A percentile compares a stretch with the other conserved stretches of the same genome.
phyloP scores from a whole-genome alignment of 1,139 yeast genomes.

The Saccharomycopsis phalli region DNA sequence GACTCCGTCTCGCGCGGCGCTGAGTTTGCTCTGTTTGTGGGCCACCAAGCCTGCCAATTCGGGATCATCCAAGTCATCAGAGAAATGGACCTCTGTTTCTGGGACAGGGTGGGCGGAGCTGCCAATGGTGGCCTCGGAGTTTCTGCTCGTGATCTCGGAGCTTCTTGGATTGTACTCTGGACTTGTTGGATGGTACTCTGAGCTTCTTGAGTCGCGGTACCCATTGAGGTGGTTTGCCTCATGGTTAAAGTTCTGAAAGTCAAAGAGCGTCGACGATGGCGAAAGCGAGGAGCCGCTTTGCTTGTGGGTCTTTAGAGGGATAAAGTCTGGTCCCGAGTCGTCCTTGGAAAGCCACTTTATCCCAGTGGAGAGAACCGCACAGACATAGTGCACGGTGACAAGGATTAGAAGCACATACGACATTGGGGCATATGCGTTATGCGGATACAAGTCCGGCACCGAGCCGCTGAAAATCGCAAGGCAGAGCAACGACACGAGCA shows the following conservation, averaged over 20 bases:
- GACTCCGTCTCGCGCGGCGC: constrained; percentile 27
- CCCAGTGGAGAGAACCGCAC: constrained; percentile 36
- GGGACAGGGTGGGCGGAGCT: constrained; percentile 12
- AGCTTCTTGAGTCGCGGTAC: background rate
- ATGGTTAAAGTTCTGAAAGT: constrained; percentile 21
- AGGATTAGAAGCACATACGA: constrained; percentile 49
- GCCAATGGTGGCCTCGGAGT: constrained; percentile 21
- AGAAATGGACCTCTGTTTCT: constrained; percentile 22
- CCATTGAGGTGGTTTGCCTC: constrained; percentile 18
- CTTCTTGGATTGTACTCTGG: background rate
- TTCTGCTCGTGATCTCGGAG: constrained; percentile 1
- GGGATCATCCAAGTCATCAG: constrained; percentile 23
- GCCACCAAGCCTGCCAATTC: constrained; percentile 5
- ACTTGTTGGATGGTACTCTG: background rate
- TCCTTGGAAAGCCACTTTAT: constrained; percentile 35
- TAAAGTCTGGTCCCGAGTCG: constrained; percentile 21
- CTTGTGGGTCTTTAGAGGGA: constrained; percentile 23
- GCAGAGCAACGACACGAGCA: constrained; percentile 44
- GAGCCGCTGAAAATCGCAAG: constrained; percentile 52
- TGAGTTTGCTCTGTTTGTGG: constrained; percentile 8
- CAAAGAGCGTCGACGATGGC: constrained; percentile 36
- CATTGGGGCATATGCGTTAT: constrained; percentile 63
- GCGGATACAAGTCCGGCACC: constrained; percentile 61
- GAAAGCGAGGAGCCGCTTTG: constrained; percentile 23
- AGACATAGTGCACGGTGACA: constrained; percentile 42